Conservation (phyloP, 306 rosid genomes). For the Sophora flavescens region DNA sequence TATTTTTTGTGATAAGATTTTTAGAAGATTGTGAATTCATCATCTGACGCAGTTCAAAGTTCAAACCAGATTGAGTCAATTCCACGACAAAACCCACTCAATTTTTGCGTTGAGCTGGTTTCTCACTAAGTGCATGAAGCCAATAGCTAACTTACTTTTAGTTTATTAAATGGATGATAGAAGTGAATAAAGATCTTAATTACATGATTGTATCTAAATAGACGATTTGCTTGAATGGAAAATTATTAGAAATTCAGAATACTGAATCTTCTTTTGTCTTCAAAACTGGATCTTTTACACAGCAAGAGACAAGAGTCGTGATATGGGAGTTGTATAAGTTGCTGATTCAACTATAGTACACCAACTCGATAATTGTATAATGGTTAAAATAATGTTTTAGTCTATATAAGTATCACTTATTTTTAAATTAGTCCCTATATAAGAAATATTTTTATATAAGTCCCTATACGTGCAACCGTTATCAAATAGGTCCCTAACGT, state of each 20-base stretch:
- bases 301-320: no score
- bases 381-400: no score
- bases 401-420: no score
- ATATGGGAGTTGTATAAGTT: no score
- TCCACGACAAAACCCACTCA: constrained; percentile 47
- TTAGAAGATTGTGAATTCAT: constrained; percentile 27
- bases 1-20: background rate
- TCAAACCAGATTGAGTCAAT: constrained; percentile 10
- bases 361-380: no score
- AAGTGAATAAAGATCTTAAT: constrained; percentile 38
- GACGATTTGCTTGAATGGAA: constrained; percentile 51
- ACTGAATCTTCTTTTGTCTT: background rate
- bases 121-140: constrained; percentile 55
- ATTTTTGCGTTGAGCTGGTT: constrained; percentile 60
- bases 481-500: no score
- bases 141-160: constrained; percentile 38
- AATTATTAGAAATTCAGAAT: background rate
- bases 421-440: no score
- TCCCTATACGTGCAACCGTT: no score
- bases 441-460: no score
- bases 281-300: background rate
- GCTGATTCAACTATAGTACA: background rate
- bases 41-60: constrained; percentile 18
- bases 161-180: constrained; percentile 35
- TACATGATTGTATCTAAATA: constrained; percentile 44